phyloP scores from a whole-genome alignment of 2,329 filamentous ascomycete species.

The Monilinia fructicola region DNA sequence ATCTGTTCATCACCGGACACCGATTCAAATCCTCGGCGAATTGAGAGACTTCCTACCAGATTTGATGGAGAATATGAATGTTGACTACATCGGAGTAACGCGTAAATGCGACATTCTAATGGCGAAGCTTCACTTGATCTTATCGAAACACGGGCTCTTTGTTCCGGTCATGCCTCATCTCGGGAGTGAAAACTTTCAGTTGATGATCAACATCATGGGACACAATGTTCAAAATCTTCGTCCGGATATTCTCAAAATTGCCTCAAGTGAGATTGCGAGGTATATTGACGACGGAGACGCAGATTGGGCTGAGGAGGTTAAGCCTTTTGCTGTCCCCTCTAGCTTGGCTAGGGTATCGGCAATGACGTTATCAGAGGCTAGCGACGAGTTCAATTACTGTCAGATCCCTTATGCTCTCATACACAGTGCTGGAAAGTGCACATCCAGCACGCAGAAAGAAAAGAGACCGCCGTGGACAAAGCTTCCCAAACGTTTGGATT shows the following conservation, averaged over 20 bases:
- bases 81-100: background rate
- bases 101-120: slow-evolving; percentile 1
- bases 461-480: background rate
- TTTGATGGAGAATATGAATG: background rate
- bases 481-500: background rate
- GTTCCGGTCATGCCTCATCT: background rate
- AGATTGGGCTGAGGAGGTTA: background rate
- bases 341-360: background rate
- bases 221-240: background rate
- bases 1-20: background rate
- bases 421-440: too few species aligned
- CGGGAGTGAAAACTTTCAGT: background rate
- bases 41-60: background rate
- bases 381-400: background rate
- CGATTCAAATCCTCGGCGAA: background rate
- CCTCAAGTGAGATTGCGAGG: background rate
- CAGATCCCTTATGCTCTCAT: background rate
- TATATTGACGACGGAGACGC: background rate
- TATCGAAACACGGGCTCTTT: background rate
- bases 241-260: background rate
- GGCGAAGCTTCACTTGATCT: background rate
- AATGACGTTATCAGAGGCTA: background rate
- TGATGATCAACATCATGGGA: slow-evolving; percentile 9
- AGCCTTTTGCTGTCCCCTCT: background rate
- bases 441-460: background rate